These are phyloP conservation scores for Kodamaea fukazawae DNA, from an alignment of 805 yeast genomes.

Conservation along the genomic window DNA sequence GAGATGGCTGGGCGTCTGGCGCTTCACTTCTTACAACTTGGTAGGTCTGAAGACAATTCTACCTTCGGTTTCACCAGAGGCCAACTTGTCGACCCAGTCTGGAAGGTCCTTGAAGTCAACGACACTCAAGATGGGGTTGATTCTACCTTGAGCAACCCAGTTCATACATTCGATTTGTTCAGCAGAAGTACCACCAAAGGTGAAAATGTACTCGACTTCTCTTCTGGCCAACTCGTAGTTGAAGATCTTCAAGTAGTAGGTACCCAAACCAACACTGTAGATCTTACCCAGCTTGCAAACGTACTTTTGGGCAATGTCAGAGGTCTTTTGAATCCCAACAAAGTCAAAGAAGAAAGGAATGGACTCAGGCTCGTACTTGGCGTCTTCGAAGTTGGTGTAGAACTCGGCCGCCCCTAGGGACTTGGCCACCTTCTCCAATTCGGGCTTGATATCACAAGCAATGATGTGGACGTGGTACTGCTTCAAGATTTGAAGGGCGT, in stretches of 20 bases:
- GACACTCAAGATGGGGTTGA: constrained; percentile 34
- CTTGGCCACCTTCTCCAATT: constrained; percentile 24
- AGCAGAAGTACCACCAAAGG: constrained; percentile 44
- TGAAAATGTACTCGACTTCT: constrained; percentile 38
- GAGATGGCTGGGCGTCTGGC: too few species aligned
- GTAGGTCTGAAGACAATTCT: constrained; percentile 40
- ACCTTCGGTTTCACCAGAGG: constrained; percentile 38
- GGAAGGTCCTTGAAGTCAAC: constrained; percentile 36
- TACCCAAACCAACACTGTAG: constrained; percentile 44
- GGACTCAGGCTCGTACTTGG: constrained; percentile 26
- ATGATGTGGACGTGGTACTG: constrained; percentile 33
- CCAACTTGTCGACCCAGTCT: constrained; percentile 31
- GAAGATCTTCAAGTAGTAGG: constrained; percentile 25
- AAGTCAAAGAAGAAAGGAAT: constrained; percentile 43
- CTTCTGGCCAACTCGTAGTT: constrained; percentile 39
- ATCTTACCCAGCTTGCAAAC: constrained; percentile 37
- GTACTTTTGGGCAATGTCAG: constrained; percentile 28
- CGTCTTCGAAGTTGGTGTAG: constrained; percentile 27
- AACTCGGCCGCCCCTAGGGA: constrained; percentile 43
- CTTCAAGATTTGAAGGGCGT: constrained; percentile 40
- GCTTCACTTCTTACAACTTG: constrained; percentile 12
- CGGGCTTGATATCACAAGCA: constrained; percentile 32
- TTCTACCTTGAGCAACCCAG: constrained; percentile 39
- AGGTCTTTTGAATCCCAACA: constrained; percentile 33
- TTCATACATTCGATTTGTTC: constrained; percentile 44